Percentiles rank a stretch among this genome's conserved stretches.
Conservation (phyloP, 192 early-diverging fungal species). For the Kappamyces sp. region DNA sequence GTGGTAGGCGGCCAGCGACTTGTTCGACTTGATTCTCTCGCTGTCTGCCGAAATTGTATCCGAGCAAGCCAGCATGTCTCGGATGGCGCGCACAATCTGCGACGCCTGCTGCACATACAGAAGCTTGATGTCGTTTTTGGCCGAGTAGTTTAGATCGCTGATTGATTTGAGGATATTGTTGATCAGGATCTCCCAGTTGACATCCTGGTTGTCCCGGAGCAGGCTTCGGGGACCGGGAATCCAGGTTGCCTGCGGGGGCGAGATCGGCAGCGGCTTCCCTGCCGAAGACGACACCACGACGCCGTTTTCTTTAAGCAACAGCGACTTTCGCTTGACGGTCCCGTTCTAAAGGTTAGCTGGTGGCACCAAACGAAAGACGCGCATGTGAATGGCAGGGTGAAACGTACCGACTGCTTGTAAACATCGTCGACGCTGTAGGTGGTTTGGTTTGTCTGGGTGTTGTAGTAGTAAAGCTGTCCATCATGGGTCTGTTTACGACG, state of each 20-base stretch:
- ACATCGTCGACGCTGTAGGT: conserved; percentile 43
- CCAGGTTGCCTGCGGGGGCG: conserved; percentile 16
- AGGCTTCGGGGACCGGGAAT: conserved; percentile 29
- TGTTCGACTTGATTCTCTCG: conserved; percentile 57
- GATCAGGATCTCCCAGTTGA: conserved; percentile 44
- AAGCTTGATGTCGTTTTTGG: conserved; percentile 40
- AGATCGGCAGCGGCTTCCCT: conserved; percentile 12
- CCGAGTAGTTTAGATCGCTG: conserved; percentile 35
- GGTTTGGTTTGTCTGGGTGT: conserved; percentile 44
- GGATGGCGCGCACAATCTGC: conserved; percentile 67
- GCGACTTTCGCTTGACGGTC: too few relatives aligned
- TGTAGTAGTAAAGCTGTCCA: conserved; percentile 45
- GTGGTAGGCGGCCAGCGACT: conserved; percentile 61
- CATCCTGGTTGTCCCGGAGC: conserved; percentile 16
- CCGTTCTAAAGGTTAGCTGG: too few relatives aligned
- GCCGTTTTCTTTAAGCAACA: too few relatives aligned
- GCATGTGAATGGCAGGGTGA: neutral
- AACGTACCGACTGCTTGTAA: conserved; percentile 21
- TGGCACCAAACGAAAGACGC: too few relatives aligned
- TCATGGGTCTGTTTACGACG: conserved; percentile 29
- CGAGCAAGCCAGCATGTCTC: conserved; percentile 79
- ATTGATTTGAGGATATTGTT: conserved; percentile 43
- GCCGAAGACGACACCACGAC: neutral
- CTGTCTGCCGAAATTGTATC: conserved; percentile 66
- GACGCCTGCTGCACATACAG: conserved; percentile 52